These are phyloP conservation scores for Candida patagonica DNA, from an alignment of 805 yeast species.

Conservation along the genomic window DNA sequence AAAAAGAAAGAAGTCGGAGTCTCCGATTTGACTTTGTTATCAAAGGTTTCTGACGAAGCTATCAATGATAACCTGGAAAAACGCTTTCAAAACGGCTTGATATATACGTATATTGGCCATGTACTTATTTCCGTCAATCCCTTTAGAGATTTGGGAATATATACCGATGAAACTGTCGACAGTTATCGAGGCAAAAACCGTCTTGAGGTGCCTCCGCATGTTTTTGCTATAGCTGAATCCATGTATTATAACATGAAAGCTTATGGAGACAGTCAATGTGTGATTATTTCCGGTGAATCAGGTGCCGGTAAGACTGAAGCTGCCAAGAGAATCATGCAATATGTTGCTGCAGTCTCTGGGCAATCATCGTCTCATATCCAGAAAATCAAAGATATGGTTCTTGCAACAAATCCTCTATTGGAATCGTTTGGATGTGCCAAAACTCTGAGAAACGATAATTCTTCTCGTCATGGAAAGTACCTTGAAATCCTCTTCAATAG, in stretches of 20 bases:
- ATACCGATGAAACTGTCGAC: constrained; percentile 67
- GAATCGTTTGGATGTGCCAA: constrained; percentile 94
- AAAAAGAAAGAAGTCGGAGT: constrained; percentile 98
- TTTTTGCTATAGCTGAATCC: constrained; percentile 92
- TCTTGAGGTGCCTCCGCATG: constrained; percentile 94
- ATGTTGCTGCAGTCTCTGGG: constrained; percentile 79
- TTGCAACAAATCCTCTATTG: constrained; percentile 89
- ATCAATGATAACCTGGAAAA: constrained; percentile 87
- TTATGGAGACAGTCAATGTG: constrained; percentile 92
- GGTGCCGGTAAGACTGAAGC: constrained; percentile 99
- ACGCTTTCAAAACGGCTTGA: constrained; percentile 80
- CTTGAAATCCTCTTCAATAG: constrained; percentile 81
- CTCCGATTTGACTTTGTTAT: constrained; percentile 80
- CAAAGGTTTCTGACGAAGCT: constrained; percentile 82
- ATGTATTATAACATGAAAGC: constrained; percentile 95
- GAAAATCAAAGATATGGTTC: constrained; percentile 90
- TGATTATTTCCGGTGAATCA: constrained; percentile 93
- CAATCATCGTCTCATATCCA: constrained; percentile 59
- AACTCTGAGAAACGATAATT: constrained; percentile 79
- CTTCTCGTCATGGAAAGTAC: constrained; percentile 89
- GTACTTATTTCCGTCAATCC: constrained; percentile 89
- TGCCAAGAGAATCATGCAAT: constrained; percentile 96
- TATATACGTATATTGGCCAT: constrained; percentile 44
- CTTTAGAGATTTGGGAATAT: constrained; percentile 90
- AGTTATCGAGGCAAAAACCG: constrained; percentile 86